phyloP scores from a whole-genome alignment of 2,329 filamentous ascomycete species.

The Aspergillus costaricaensis region DNA sequence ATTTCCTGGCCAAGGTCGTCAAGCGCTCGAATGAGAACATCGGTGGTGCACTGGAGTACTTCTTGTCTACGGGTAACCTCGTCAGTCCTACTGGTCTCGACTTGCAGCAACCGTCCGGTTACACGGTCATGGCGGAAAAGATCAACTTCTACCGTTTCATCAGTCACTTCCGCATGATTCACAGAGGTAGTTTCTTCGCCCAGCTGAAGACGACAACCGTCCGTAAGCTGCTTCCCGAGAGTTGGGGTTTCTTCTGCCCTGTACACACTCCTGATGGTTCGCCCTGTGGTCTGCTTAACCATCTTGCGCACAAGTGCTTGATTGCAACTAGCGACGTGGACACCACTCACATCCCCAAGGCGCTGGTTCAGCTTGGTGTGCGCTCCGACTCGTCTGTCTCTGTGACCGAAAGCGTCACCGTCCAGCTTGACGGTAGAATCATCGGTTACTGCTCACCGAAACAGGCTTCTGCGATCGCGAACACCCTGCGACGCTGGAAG shows the following conservation, averaged over 20 bases:
- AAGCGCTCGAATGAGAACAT: constrained; percentile 83
- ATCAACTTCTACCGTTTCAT: constrained; percentile 99
- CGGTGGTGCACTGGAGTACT: constrained; percentile 86
- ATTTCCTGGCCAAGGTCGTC: constrained; percentile 78
- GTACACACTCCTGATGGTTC: constrained; percentile 96
- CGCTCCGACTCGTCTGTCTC: constrained; percentile 74
- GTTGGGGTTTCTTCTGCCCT: constrained; percentile 96
- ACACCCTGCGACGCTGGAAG: constrained; percentile 93
- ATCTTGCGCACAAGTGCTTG: constrained; percentile 91
- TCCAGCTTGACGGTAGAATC: constrained; percentile 87
- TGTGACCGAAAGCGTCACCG: constrained; percentile 78
- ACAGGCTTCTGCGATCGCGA: constrained; percentile 77
- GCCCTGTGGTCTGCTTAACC: constrained; percentile 91
- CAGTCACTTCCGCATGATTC: constrained; percentile 98
- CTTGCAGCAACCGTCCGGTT: constrained; percentile 90
- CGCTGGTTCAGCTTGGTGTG: constrained; percentile 79
- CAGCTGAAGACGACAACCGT: constrained; percentile 97
- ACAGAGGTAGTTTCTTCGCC: constrained; percentile 98
- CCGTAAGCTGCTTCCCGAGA: constrained; percentile 90
- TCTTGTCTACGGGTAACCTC: constrained; percentile 92
- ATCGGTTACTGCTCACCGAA: constrained; percentile 87
- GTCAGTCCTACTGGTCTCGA: constrained; percentile 89
- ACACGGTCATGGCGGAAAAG: constrained; percentile 96
- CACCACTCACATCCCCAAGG: constrained; percentile 69
- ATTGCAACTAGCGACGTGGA: constrained; percentile 77